Evolutionary conservation across 257 asterid species (phyloP), one percentile per base, ranked within the genome.

Genomic region (Fraxinus anomala): DNA sequence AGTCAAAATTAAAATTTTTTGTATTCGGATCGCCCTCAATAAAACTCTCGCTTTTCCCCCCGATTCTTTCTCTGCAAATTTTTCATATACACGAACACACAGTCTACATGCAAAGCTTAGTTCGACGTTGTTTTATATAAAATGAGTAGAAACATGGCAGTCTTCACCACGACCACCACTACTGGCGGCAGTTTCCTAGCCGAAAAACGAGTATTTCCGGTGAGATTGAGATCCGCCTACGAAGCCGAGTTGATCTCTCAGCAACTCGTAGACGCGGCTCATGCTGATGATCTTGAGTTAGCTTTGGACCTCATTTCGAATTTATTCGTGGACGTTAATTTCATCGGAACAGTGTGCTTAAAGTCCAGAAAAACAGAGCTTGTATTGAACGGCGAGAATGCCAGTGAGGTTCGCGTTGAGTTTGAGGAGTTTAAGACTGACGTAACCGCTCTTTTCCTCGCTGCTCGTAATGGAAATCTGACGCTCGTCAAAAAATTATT

Each of bases 381-480:
- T 30, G 90, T 86, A 51, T 65, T 90, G 85, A 86, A 86, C 79
- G 94, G 92, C 13, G 94, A 90, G 73, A 76, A 80, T 76, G 87
- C 96, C 47, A 83, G 75, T 16, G 82, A 83, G 24, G 91, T 92
- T 33, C 80, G 86, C n/a, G 76, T 87, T 5, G 96, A 89, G 75
- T 86, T 85, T 78, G 92, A 92, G 68, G 97, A 92, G 89, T 92
- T 89, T 73, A 88, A 87, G 84, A 90, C 97, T 71, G 97, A 92
- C 82, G 94, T 89, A 80, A 85, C 94, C 34, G 84, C 94, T 8
- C 86, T 92, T 40, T 92, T 92, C 84, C 89, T 90, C 47, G 94
- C 97, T 4, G 89, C 97, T 70, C 91, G 88, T 66, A 90, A 85
- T 86, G 94, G 96, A 79, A 89, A 92, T 67, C 68, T 78, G 21